Base-by-base conservation (phyloP, 768 basidiomycete species). In the Macrolepiota dolichaula region DNA sequence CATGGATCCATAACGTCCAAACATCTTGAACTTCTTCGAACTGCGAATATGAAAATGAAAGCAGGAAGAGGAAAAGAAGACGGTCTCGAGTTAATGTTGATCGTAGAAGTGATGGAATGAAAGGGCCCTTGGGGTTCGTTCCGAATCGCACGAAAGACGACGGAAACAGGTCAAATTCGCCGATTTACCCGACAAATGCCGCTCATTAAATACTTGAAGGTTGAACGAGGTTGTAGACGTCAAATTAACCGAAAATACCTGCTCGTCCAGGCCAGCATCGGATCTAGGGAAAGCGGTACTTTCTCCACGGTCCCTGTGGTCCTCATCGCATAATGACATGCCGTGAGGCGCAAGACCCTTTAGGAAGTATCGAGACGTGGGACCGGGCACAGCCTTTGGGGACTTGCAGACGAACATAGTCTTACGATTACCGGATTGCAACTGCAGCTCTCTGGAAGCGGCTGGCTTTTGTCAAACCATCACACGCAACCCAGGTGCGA, bases 91-190 rank as follows among this genome's bases (percentile, higher is more conserved):
- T 24, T 38, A 35, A 57, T 24, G 47, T 36, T n/a, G 12, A 51
- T 37, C 19, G n/a, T 36, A 35, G 42, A 5, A 12, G 47, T 57
- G 19, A 49, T 50, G 32, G 4, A 50, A 24, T 24, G 47, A 49
- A 50, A 10, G 47, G 57, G 38, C 25, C 52, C 52, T 24, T 29
- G 24, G 24, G 52, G 22, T 38, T 54, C 13, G 15, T 22, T 54
- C 52, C 52, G 52, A 54, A 54, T 54, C 52, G 52, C 52, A 38
- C 52, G 52, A 54, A 54, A 38, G 19, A 4, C 36, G 25, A 37
- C 37, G 24, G 37, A 12, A 54, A 36, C n/a, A 11, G 22, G 36
- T 4, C 7, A 37, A n/a, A 24, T 19, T 49, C 42, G 19, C 42
- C n/a, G n/a, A 44, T 44, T 17, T 44, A 44, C 22, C 37, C 52